Evolutionary conservation across 2,329 filamentous ascomycete species (phyloP).

Genomic region (Nannizziopsis barbatae): DNA sequence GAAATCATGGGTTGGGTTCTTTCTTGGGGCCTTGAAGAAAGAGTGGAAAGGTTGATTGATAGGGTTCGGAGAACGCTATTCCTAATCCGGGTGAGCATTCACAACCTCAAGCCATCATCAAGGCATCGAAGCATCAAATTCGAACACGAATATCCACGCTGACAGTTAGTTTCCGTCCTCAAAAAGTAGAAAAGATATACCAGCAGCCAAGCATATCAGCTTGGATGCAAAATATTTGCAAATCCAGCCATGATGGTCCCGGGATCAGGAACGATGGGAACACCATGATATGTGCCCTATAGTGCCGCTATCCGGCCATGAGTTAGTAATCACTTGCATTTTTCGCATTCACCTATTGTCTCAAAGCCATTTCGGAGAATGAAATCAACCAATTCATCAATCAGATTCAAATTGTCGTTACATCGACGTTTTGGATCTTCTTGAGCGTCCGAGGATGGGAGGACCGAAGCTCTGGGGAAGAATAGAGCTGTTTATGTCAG

Average conservation of each 20-base stretch:
- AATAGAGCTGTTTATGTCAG: no score
- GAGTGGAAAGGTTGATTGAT: slow-evolving; percentile 11
- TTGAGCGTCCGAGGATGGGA: no score
- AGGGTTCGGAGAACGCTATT: slow-evolving; percentile 23
- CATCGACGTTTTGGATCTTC: no score
- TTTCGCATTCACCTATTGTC: not conserved
- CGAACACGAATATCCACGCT: slow-evolving; percentile 5
- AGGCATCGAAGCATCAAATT: not conserved
- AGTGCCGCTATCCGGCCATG: not conserved
- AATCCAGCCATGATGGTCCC: not conserved
- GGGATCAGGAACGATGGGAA: not conserved
- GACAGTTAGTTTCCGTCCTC: not conserved
- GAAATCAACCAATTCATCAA: no score
- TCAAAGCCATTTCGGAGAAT: no score
- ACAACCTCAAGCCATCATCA: slow-evolving; percentile 7
- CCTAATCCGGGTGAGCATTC: slow-evolving; percentile 23
- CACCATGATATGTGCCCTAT: not conserved
- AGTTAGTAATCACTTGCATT: not conserved
- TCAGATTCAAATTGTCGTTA: no score
- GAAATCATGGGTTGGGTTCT: slow-evolving; percentile 20
- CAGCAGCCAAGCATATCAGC: not conserved
- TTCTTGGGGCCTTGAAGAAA: slow-evolving; percentile 28
- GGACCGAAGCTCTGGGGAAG: no score
- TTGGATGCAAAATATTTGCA: not conserved
- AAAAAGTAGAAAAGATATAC: not conserved